phyloP scores from a whole-genome alignment of 257 asterid genomes.

The Ilex asprella region DNA sequence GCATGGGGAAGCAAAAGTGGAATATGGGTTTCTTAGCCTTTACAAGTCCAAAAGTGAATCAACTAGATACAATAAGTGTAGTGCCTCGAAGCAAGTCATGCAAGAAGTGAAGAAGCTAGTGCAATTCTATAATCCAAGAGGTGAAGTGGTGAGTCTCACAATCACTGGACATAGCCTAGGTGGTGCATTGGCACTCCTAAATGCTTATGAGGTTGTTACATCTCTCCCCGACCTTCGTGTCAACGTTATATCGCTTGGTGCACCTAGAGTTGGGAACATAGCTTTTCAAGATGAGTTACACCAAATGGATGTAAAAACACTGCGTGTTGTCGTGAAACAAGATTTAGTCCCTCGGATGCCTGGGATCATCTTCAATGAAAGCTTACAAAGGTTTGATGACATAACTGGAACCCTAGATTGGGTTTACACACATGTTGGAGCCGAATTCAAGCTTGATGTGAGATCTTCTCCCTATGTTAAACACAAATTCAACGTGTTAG shows the following conservation, averaged over 20 bases:
- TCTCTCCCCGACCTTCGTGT: slow-evolving; percentile 44
- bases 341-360: slow-evolving; percentile 73
- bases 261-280: slow-evolving; percentile 80
- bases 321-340: slow-evolving; percentile 51
- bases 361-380: slow-evolving; percentile 58
- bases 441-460: slow-evolving; percentile 52
- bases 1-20: slow-evolving; percentile 52
- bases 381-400: slow-evolving; percentile 65
- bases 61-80: slow-evolving; percentile 59
- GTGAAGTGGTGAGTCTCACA: slow-evolving; percentile 60
- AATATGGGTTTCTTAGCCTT: slow-evolving; percentile 70
- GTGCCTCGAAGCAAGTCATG: slow-evolving; percentile 81
- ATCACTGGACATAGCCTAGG: slow-evolving; percentile 78
- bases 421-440: slow-evolving; percentile 81
- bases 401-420: slow-evolving; percentile 68
- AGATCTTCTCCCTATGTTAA: slow-evolving; percentile 52
- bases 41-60: slow-evolving; percentile 51
- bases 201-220: slow-evolving; percentile 66
- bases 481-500: slow-evolving; percentile 47
- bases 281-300: slow-evolving; percentile 70
- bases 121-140: slow-evolving; percentile 24
- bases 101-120: slow-evolving; percentile 32
- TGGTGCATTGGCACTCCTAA: slow-evolving; percentile 62
- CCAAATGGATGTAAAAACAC: slow-evolving; percentile 49
- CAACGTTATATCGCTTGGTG: slow-evolving; percentile 54